Conservation (phyloP, 2,329 filamentous ascomycete genomes). For the Cyphellophora europaea region DNA sequence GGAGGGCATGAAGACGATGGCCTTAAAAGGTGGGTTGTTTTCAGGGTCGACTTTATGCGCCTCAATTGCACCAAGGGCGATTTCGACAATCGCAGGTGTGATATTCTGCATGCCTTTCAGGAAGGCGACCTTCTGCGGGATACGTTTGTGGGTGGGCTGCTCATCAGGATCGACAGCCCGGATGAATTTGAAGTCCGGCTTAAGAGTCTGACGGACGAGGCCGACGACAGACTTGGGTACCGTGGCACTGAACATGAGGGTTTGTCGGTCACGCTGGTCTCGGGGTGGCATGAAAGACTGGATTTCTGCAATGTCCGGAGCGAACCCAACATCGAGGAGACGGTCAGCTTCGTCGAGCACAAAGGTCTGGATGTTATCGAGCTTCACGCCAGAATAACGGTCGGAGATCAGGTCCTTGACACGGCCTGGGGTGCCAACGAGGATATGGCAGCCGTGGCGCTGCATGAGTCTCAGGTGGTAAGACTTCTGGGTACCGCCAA, state of each 20-base stretch:
- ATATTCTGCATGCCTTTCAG: constrained; percentile 64
- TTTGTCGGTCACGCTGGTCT: constrained; percentile 59
- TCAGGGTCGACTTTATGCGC: constrained; percentile 27
- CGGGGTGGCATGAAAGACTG: constrained; percentile 43
- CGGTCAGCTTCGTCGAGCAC: constrained; percentile 55
- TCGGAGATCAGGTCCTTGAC: constrained; percentile 38
- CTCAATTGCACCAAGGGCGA: constrained; percentile 48
- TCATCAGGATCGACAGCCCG: constrained; percentile 81
- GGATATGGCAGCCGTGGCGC: constrained; percentile 37
- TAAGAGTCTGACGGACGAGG: constrained; percentile 70
- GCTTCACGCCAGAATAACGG: constrained; percentile 31
- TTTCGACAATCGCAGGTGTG: constrained; percentile 67
- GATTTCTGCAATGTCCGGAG: constrained; percentile 43
- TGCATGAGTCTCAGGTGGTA: constrained; percentile 59
- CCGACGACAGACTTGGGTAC: constrained; percentile 74
- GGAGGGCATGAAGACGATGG: constrained; percentile 85
- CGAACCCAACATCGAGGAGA: constrained; percentile 54
- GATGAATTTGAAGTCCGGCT: constrained; percentile 76
- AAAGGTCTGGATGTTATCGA: constrained; percentile 39
- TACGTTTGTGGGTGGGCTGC: constrained; percentile 67
- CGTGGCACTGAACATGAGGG: constrained; percentile 90
- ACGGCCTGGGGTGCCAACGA: constrained; percentile 40
- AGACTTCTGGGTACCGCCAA: constrained; percentile 78
- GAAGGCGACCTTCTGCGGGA: constrained; percentile 69
- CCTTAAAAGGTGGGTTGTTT: constrained; percentile 66